A percentile compares a stretch with the other conserved stretches of the same genome.
These are phyloP conservation scores for Claviceps paspali DNA, from an alignment of 2,329 filamentous ascomycete species.

Conservation along the genomic window DNA sequence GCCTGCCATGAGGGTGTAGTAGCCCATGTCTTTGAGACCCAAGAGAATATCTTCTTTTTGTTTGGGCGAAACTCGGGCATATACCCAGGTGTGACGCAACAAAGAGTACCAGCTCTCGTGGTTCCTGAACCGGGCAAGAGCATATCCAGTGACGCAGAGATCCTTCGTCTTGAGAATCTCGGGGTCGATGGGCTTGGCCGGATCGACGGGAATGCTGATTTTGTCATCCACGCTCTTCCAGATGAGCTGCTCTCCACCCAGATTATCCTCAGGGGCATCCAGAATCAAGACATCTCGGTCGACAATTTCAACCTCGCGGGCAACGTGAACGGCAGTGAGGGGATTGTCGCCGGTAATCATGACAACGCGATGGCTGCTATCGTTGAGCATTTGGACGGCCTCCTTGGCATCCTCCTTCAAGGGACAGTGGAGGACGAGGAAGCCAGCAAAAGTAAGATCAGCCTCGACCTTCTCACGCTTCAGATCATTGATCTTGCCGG, in stretches of 20 bases:
- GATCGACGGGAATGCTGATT: slow-evolving; percentile 71
- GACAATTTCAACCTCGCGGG: slow-evolving; percentile 90
- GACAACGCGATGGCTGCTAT: slow-evolving; percentile 94
- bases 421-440: slow-evolving; percentile 87
- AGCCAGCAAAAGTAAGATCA: slow-evolving; percentile 78
- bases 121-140: slow-evolving; percentile 73
- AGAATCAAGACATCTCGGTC: slow-evolving; percentile 90
- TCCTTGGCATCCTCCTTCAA: slow-evolving; percentile 93
- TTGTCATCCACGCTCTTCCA: slow-evolving; percentile 95
- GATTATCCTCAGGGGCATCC: slow-evolving; percentile 84
- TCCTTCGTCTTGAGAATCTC: slow-evolving; percentile 77
- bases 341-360: slow-evolving; percentile 99
- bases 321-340: slow-evolving; percentile 89
- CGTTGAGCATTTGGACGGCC: slow-evolving; percentile 90
- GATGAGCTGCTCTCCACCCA: slow-evolving; percentile 63
- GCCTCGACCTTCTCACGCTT: slow-evolving; percentile 86
- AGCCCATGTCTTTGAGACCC: slow-evolving; percentile 88
- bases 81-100: slow-evolving; percentile 87
- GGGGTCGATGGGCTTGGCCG: slow-evolving; percentile 61
- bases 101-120: slow-evolving; percentile 63
- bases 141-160: slow-evolving; percentile 90
- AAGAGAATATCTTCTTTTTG: slow-evolving; percentile 98
- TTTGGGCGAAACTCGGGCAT: slow-evolving; percentile 93
- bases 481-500: slow-evolving; percentile 78
- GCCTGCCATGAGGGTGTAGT: slow-evolving; percentile 97